phyloP scores from a whole-genome alignment of 2,329 filamentous ascomycete genomes.

The Neophaeococcomyces aloes region DNA sequence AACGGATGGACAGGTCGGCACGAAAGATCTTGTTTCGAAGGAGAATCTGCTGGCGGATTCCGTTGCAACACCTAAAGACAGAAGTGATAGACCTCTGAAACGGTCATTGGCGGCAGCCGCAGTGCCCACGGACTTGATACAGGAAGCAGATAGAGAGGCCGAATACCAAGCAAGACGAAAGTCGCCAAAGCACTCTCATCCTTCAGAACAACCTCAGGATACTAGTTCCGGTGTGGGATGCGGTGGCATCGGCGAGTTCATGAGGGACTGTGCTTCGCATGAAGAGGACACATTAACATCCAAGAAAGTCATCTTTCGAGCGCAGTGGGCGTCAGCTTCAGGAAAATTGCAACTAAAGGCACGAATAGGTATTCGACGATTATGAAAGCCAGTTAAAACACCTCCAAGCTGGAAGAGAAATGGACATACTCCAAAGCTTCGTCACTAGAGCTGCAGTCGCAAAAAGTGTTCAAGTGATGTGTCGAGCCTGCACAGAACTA shows the following conservation, averaged over 20 bases:
- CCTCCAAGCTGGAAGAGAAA: too few species aligned
- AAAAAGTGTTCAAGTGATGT: too few species aligned
- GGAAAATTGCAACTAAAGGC: constrained; percentile 9
- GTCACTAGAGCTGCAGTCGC: too few species aligned
- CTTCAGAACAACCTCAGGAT: constrained; percentile 24
- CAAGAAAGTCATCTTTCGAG: constrained; percentile 2
- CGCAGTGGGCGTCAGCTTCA: constrained; percentile 4
- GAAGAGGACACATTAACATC: constrained; percentile 8
- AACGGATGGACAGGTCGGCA: background rate
- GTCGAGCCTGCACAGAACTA: too few species aligned
- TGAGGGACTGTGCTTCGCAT: background rate
- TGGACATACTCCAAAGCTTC: too few species aligned
- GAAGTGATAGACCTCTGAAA: constrained; percentile 31
- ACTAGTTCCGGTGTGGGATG: background rate
- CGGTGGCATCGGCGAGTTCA: background rate
- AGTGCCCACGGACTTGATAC: constrained; percentile 23
- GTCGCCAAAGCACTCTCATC: constrained; percentile 27
- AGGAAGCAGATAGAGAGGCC: background rate
- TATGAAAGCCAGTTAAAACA: too few species aligned
- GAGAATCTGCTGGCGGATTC: constrained; percentile 24
- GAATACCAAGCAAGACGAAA: constrained; percentile 24
- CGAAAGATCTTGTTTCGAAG: background rate
- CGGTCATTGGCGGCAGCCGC: constrained; percentile 35
- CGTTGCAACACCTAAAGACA: constrained; percentile 17
- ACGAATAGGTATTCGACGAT: constrained; percentile 17